A percentile compares a stretch with the other conserved stretches of the same genome.
Conservation (phyloP, 306 rosid species). For the Cicer arietinum region DNA sequence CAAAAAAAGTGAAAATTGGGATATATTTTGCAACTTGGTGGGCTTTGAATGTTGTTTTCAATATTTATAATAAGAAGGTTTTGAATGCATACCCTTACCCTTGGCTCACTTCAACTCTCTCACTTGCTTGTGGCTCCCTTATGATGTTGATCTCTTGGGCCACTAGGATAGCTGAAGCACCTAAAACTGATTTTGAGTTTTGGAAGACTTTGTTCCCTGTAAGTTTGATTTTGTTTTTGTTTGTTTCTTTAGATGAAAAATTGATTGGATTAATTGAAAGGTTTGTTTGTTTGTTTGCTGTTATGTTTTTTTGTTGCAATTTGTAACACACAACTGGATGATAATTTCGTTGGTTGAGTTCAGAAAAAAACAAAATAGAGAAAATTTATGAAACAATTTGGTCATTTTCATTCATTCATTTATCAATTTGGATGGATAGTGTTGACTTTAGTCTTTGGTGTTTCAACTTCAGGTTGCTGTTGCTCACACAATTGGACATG, state of each 20-base stretch:
- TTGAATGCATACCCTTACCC: constrained; percentile 96
- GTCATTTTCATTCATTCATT: constrained; percentile 12
- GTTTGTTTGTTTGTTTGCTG: constrained; percentile 45
- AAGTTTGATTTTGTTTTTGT: constrained; percentile 57
- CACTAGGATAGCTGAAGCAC: constrained; percentile 85
- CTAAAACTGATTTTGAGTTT: constrained; percentile 87
- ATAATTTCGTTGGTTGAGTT: constrained; percentile 31
- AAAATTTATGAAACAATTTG: constrained; percentile 5
- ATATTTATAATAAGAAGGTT: constrained; percentile 96
- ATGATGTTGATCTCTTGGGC: constrained; percentile 97
- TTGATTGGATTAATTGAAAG: constrained; percentile 43
- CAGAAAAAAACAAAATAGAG: not conserved
- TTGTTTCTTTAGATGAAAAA: constrained; percentile 56
- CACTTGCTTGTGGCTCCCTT: constrained; percentile 93
- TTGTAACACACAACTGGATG: constrained; percentile 32
- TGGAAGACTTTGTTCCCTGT: constrained; percentile 97
- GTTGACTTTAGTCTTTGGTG: constrained; percentile 31
- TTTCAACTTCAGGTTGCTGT: constrained; percentile 75
- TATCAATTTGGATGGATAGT: constrained; percentile 24
- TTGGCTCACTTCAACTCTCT: constrained; percentile 95
- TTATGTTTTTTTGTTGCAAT: constrained; percentile 25
- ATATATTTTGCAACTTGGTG: constrained; percentile 94
- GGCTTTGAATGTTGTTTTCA: constrained; percentile 95
- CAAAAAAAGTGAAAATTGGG: constrained; percentile 85
- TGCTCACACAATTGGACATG: constrained; percentile 98